phyloP scores from a whole-genome alignment of 2,329 filamentous ascomycete species.

The Aspergillus uvarum region DNA sequence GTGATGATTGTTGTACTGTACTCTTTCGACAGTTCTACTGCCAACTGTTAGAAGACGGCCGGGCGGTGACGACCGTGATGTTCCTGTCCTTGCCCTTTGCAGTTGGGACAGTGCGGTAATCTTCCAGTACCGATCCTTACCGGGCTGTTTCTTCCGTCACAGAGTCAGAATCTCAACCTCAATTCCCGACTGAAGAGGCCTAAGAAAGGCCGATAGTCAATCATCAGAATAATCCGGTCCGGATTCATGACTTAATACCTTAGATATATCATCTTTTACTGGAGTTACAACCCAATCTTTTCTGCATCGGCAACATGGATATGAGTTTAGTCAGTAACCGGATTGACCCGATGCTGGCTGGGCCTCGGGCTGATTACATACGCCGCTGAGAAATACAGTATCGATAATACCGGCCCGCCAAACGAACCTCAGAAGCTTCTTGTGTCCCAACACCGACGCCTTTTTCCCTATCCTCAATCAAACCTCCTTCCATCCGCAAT shows the following conservation, averaged over 20 bases:
- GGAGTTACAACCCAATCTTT: not conserved
- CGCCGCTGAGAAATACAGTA: slow-evolving; percentile 20
- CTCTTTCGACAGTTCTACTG: too few relatives aligned
- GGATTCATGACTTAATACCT: too few relatives aligned
- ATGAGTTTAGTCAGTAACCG: slow-evolving; percentile 14
- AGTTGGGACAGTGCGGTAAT: too few relatives aligned
- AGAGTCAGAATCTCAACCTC: not conserved
- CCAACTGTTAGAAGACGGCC: too few relatives aligned
- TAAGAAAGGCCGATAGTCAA: not conserved
- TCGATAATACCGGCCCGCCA: slow-evolving; percentile 21
- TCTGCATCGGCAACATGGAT: slow-evolving; percentile 9
- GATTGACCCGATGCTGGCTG: slow-evolving; percentile 18
- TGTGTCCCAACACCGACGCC: slow-evolving; percentile 23
- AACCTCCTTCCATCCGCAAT: slow-evolving; percentile 18
- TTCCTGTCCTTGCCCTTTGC: too few relatives aligned
- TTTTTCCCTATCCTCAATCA: slow-evolving; percentile 20
- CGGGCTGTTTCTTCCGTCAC: not conserved
- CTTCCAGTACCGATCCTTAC: not conserved
- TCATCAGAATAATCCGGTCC: not conserved
- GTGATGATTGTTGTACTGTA: too few relatives aligned
- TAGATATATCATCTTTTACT: not conserved
- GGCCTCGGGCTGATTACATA: slow-evolving; percentile 21
- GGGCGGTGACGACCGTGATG: too few relatives aligned
- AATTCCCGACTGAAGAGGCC: not conserved
- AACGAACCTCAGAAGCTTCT: slow-evolving; percentile 23